A percentile compares a stretch with the other conserved stretches of the same genome.
phyloP scores from a whole-genome alignment of 257 asterid species.

The Henckelia pumila region DNA sequence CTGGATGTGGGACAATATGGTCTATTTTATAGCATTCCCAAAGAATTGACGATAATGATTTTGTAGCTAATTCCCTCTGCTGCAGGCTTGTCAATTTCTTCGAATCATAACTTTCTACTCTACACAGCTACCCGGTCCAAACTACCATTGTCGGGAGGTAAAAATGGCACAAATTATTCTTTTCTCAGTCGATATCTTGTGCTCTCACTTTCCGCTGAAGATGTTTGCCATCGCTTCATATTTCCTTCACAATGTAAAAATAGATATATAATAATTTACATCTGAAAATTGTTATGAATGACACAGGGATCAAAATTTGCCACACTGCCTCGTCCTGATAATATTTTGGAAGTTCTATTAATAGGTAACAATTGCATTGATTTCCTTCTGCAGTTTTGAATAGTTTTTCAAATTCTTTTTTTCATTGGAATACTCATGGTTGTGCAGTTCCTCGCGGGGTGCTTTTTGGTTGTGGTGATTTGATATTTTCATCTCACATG shows the following conservation, averaged over 20 bases:
- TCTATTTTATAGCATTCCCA: background rate
- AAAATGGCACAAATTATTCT: conserved; percentile 1
- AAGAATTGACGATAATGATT: conserved; percentile 6
- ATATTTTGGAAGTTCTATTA: conserved; percentile 53
- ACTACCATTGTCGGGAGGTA: conserved; percentile 98
- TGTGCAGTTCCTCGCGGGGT: conserved; percentile 84
- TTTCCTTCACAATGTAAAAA: background rate
- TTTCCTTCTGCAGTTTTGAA: conserved; percentile 14
- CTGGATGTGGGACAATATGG: background rate
- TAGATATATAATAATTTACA: conserved; percentile 5
- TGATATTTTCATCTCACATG: conserved; percentile 98
- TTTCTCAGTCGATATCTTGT: background rate
- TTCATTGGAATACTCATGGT: conserved; percentile 19
- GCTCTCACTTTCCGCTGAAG: background rate
- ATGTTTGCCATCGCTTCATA: background rate
- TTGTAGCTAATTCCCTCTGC: conserved; percentile 5
- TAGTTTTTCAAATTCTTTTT: background rate
- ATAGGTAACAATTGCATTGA: conserved; percentile 41
- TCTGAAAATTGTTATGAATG: conserved; percentile 19
- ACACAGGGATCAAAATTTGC: conserved; percentile 94
- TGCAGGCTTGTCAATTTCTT: conserved; percentile 86
- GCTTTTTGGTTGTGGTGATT: conserved; percentile 95
- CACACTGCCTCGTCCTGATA: conserved; percentile 78
- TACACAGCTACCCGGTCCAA: conserved; percentile 97
- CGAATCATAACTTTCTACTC: conserved; percentile 91